Conservation (phyloP, 306 rosid genomes). For the Malus fusca region DNA sequence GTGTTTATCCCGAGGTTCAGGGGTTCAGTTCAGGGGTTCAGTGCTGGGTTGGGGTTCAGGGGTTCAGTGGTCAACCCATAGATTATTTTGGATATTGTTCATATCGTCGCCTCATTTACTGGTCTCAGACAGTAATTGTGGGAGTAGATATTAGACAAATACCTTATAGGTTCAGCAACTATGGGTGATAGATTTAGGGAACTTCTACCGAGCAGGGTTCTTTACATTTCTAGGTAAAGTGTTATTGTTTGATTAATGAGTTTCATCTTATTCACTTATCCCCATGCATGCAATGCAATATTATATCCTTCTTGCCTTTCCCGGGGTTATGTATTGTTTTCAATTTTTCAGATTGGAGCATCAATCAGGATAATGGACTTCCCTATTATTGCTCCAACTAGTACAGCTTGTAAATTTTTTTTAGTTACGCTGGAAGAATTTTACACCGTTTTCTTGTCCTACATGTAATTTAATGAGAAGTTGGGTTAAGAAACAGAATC, state of each 20-base stretch:
- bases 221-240: neutral
- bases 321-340: neutral
- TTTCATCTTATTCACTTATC: neutral
- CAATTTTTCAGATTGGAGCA: neutral
- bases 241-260: neutral
- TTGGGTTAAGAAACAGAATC: neutral
- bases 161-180: neutral
- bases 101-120: neutral
- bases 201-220: neutral
- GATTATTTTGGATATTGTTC: neutral
- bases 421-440: neutral
- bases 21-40: no score
- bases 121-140: neutral
- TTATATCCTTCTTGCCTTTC: neutral
- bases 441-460: neutral
- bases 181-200: neutral
- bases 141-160: neutral
- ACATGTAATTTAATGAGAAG: neutral
- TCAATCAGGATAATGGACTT: neutral
- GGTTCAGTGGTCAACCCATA: no score
- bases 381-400: neutral
- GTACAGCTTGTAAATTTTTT: neutral
- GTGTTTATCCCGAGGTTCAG: neutral
- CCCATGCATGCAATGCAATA: neutral
- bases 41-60: no score